A percentile compares a stretch with the other conserved stretches of the same genome.
phyloP scores from a whole-genome alignment of 1,284 basidiomycete genomes.

The Melanopsichium pennsylvanicum region DNA sequence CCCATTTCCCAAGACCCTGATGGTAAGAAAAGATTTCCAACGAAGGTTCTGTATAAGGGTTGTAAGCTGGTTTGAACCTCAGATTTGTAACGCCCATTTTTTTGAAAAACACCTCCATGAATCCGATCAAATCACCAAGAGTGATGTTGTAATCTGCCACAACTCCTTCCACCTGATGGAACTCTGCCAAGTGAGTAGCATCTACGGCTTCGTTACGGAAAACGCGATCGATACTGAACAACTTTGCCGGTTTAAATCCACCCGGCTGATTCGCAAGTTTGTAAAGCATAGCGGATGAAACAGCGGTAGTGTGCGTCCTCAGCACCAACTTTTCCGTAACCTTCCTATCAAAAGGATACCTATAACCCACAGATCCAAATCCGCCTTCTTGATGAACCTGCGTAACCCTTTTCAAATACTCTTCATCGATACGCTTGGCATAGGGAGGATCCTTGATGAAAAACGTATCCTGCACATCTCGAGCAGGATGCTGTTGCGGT shows the following conservation, averaged over 20 bases:
- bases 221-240: constrained; percentile 98
- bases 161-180: constrained; percentile 99
- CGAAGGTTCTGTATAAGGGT: constrained; percentile 79
- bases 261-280: constrained; percentile 72
- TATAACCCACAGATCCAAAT: constrained; percentile 94
- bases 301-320: constrained; percentile 96
- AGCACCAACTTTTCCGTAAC: constrained; percentile 92
- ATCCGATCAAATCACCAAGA: constrained; percentile 92
- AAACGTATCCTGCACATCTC: constrained; percentile 98
- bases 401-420: constrained; percentile 89
- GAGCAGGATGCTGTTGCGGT: constrained; percentile 97
- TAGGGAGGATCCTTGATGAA: constrained; percentile 91
- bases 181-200: constrained; percentile 98
- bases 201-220: constrained; percentile 99
- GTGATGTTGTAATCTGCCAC: constrained; percentile 94
- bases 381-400: constrained; percentile 88
- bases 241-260: constrained; percentile 93
- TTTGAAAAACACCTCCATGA: constrained; percentile 77
- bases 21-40: constrained; percentile 99
- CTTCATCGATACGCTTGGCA: constrained; percentile 79
- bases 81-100: constrained; percentile 96
- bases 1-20: constrained; percentile 91
- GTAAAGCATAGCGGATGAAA: constrained; percentile 93
- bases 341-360: constrained; percentile 91
- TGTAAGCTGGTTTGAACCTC: constrained; percentile 97